Conservation (phyloP, 805 yeast genomes). For the Wickerhamiella sergipiensis region DNA sequence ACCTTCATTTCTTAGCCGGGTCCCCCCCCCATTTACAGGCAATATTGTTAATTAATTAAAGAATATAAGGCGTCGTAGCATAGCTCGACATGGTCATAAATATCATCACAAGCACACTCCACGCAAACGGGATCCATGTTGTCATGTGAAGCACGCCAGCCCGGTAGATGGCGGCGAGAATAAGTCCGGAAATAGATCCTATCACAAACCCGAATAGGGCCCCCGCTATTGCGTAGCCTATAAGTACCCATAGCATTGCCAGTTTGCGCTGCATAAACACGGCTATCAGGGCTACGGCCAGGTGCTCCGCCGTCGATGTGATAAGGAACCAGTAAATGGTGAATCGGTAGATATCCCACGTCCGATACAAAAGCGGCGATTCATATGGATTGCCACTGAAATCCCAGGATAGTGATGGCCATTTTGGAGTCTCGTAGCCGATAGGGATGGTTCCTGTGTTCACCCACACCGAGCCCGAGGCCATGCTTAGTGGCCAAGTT, state of each 20-base stretch:
- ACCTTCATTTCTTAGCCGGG: constrained; percentile 46
- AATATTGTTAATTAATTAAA: constrained; percentile 1
- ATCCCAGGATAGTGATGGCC: constrained; percentile 49
- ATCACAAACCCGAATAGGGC: constrained; percentile 40
- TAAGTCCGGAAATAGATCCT: constrained; percentile 67
- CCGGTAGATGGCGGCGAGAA: constrained; percentile 60
- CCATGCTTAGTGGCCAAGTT: no score
- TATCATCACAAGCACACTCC: constrained; percentile 56
- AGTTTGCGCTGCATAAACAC: constrained; percentile 34
- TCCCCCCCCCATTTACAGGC: not conserved
- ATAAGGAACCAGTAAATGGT: constrained; percentile 73
- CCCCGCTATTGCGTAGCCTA: constrained; percentile 27
- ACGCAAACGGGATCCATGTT: constrained; percentile 87
- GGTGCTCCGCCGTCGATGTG: constrained; percentile 47
- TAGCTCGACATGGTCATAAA: constrained; percentile 57
- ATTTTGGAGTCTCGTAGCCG: constrained; percentile 65
- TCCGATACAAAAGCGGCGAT: constrained; percentile 49
- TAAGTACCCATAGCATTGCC: constrained; percentile 28
- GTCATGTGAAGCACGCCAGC: constrained; percentile 80
- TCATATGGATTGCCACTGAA: constrained; percentile 23
- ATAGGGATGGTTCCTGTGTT: constrained; percentile 38
- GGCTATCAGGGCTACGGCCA: constrained; percentile 52
- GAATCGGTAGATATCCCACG: constrained; percentile 67
- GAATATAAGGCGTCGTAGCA: constrained; percentile 33
- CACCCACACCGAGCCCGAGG: not conserved